A percentile compares a stretch with the other conserved stretches of the same genome.
Evolutionary conservation across 192 early-diverging fungal genomes (phyloP).

Genomic region (Coemansia sp.): DNA sequence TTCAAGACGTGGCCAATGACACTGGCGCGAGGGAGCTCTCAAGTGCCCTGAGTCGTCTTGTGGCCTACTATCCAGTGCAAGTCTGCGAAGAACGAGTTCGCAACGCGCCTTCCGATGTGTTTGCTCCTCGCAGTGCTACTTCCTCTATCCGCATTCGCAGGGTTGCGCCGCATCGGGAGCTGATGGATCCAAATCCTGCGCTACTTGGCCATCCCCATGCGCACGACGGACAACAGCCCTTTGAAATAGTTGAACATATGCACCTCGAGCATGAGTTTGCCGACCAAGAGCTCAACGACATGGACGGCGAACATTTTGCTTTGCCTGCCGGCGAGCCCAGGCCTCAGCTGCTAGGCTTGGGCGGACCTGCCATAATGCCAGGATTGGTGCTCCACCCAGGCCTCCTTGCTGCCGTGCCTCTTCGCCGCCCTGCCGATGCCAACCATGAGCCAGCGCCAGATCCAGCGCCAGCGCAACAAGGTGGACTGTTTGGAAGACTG

Average conservation of each 20-base stretch:
- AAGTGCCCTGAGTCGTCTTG: constrained; percentile 31
- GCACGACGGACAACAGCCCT: not conserved
- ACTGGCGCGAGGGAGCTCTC: constrained; percentile 39
- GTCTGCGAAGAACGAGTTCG: constrained; percentile 41
- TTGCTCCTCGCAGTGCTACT: constrained; percentile 4
- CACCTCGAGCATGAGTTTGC: constrained; percentile 4
- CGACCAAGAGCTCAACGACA: not conserved
- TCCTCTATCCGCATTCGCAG: constrained; percentile 12
- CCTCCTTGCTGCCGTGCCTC: not conserved
- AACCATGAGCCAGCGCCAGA: not conserved
- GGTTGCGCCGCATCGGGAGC: not conserved
- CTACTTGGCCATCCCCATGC: not conserved
- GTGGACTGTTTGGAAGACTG: constrained; percentile 18
- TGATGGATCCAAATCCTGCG: not conserved
- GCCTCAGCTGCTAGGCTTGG: not conserved
- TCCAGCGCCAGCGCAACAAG: constrained; percentile 1
- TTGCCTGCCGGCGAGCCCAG: not conserved
- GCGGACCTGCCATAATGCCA: constrained; percentile 5
- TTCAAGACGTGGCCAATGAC: constrained; percentile 27
- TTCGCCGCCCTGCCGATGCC: not conserved
- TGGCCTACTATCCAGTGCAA: constrained; percentile 33
- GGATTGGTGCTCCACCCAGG: not conserved
- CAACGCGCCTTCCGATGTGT: not conserved
- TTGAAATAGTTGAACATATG: constrained; percentile 3
- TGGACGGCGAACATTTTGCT: not conserved